Percentiles rank a stretch among this genome's conserved stretches.
Conservation (phyloP, 257 asterid genomes). For the Solanum commersonii region DNA sequence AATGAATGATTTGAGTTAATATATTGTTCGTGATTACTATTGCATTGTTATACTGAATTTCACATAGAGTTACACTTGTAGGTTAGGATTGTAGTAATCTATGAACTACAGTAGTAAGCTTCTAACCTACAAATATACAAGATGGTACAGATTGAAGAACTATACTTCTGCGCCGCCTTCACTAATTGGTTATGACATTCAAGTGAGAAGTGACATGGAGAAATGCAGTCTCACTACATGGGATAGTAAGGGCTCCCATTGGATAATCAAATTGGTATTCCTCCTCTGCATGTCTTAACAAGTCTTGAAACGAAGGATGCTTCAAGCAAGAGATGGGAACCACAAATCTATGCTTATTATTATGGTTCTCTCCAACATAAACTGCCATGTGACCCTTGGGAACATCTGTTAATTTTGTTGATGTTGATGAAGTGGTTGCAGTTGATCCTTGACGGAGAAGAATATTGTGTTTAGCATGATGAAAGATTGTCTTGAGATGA, state of each 20-base stretch:
- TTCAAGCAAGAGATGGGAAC: slow-evolving; percentile 3
- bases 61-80: not conserved
- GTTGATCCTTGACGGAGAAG: not conserved
- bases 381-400: slow-evolving; percentile 5
- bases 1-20: not conserved
- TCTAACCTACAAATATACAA: not conserved
- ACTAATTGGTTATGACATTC: not conserved
- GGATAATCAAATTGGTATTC: slow-evolving; percentile 4
- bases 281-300: slow-evolving; percentile 1
- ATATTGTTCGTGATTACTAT: not conserved
- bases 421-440: not conserved
- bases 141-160: not conserved
- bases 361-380: not conserved
- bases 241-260: not conserved
- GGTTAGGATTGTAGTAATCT: not conserved
- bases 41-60: not conserved
- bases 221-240: not conserved
- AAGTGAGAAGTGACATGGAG: not conserved
- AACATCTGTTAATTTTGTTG: not conserved
- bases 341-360: not conserved
- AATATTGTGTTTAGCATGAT: not conserved
- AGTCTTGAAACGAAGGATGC: slow-evolving; percentile 3
- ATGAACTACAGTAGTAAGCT: not conserved
- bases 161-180: not conserved
- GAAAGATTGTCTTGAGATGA: not conserved